phyloP scores from a whole-genome alignment of 768 basidiomycete genomes.

The Tricholoma sp. region DNA sequence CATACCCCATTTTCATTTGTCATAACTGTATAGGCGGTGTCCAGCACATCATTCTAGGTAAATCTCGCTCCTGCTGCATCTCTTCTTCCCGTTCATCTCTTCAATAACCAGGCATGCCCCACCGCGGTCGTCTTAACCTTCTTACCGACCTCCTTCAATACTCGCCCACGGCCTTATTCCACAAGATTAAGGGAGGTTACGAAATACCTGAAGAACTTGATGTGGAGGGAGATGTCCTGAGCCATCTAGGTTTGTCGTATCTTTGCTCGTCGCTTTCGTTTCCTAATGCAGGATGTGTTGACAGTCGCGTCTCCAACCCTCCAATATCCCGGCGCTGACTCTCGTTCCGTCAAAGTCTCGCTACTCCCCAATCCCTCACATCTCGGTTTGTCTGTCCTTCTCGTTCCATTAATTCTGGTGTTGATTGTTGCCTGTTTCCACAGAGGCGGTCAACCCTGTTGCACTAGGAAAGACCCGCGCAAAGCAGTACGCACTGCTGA shows the following conservation, averaged over 20 bases:
- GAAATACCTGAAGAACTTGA: constrained; percentile 65
- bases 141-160: constrained; percentile 73
- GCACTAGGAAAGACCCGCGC: constrained; percentile 88
- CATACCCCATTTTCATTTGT: neutral
- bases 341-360: constrained; percentile 61
- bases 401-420: neutral
- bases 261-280: neutral
- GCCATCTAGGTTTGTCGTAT: constrained; percentile 59
- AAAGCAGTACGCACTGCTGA: constrained; percentile 81
- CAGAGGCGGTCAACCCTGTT: constrained; percentile 85
- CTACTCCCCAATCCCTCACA: constrained; percentile 34
- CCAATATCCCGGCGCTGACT: constrained; percentile 41
- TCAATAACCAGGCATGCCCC: constrained; percentile 61
- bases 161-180: constrained; percentile 66
- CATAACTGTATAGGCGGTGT: constrained; percentile 44
- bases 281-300: neutral
- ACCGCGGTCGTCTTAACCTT: constrained; percentile 82
- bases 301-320: constrained; percentile 64
- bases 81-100: neutral
- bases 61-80: neutral
- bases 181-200: constrained; percentile 80
- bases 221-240: constrained; percentile 81
- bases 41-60: constrained; percentile 60
- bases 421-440: neutral
- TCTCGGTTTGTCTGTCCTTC: constrained; percentile 1